Evolutionary conservation across 768 basidiomycete species (phyloP).

Genomic region (Rhodotorula babjevae): DNA sequence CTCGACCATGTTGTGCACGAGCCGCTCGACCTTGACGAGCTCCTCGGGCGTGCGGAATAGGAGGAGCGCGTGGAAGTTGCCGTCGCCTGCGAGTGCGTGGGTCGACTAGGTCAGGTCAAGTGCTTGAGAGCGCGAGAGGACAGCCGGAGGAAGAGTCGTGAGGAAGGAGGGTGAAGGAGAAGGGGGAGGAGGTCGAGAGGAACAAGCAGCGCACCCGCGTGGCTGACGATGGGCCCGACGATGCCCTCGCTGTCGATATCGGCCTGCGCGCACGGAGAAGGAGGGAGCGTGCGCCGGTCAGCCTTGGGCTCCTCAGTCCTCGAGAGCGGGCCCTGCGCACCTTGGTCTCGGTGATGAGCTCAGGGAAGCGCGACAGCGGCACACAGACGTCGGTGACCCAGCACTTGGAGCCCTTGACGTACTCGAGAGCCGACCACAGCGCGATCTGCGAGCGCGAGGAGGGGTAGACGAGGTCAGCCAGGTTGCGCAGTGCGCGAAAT

Average conservation of each 20-base stretch:
- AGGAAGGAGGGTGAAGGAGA: too few relatives aligned
- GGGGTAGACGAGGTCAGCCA: too few relatives aligned
- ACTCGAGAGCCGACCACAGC: constrained; percentile 38
- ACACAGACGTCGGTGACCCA: constrained; percentile 52
- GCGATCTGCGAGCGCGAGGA: constrained; percentile 14
- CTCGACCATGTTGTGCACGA: constrained; percentile 46
- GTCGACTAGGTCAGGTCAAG: background rate
- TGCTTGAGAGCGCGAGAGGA: background rate
- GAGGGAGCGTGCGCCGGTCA: too few relatives aligned
- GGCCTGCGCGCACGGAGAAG: constrained; percentile 3
- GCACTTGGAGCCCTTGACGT: constrained; percentile 39
- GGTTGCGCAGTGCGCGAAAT: too few relatives aligned
- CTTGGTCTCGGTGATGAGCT: constrained; percentile 58
- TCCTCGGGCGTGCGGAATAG: constrained; percentile 44
- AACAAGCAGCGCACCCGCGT: background rate
- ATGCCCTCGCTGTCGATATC: constrained; percentile 31
- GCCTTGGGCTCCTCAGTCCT: too few relatives aligned
- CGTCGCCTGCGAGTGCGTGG: constrained; percentile 8
- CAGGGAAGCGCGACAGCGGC: constrained; percentile 43
- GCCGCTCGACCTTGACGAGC: constrained; percentile 32
- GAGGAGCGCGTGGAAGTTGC: constrained; percentile 44
- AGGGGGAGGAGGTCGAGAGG: too few relatives aligned
- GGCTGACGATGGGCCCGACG: constrained; percentile 54
- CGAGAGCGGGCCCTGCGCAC: background rate
- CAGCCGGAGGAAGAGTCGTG: background rate